A percentile compares a stretch with the other conserved stretches of the same genome.
These are phyloP conservation scores for Arxiozyma heterogenica DNA, from an alignment of 1,139 yeast species.

Conservation along the genomic window DNA sequence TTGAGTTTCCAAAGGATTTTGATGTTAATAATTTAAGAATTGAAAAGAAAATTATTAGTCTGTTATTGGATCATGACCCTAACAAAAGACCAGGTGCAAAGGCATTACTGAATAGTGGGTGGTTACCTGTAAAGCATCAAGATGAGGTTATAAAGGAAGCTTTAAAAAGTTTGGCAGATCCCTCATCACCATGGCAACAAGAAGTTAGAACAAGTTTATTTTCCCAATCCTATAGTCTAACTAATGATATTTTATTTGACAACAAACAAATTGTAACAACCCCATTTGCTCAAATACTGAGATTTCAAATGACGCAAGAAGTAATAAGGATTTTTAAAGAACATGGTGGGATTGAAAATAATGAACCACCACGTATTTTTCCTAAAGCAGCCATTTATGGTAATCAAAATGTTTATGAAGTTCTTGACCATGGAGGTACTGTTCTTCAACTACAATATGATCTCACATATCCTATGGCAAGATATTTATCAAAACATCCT, in stretches of 20 bases:
- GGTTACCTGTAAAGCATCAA: slow-evolving; percentile 80
- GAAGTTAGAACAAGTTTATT: slow-evolving; percentile 83
- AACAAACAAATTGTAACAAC: slow-evolving; percentile 31
- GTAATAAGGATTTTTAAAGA: slow-evolving; percentile 52
- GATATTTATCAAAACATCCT: slow-evolving; percentile 61
- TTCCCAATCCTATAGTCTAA: slow-evolving; percentile 71
- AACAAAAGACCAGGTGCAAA: slow-evolving; percentile 69
- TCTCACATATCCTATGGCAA: slow-evolving; percentile 78
- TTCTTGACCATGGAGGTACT: slow-evolving; percentile 77
- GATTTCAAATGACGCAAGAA: slow-evolving; percentile 43
- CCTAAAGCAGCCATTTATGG: slow-evolving; percentile 74
- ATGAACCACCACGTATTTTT: slow-evolving; percentile 52
- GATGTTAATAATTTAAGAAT: slow-evolving; percentile 40
- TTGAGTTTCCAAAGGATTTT: slow-evolving; percentile 63
- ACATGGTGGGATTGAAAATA: slow-evolving; percentile 83
- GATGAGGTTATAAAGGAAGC: slow-evolving; percentile 88
- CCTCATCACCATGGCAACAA: slow-evolving; percentile 89
- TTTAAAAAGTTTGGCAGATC: slow-evolving; percentile 71
- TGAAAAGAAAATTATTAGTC: slow-evolving; percentile 57
- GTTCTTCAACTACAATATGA: slow-evolving; percentile 85
- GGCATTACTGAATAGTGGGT: slow-evolving; percentile 65
- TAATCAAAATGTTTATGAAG: slow-evolving; percentile 57
- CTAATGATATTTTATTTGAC: slow-evolving; percentile 76
- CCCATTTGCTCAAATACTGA: slow-evolving; percentile 31
- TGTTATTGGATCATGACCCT: slow-evolving; percentile 72